Evolutionary conservation across 1,284 basidiomycete genomes (phyloP), one percentile per base, ranked within the genome.

Genomic region (Peniophora sp.): DNA sequence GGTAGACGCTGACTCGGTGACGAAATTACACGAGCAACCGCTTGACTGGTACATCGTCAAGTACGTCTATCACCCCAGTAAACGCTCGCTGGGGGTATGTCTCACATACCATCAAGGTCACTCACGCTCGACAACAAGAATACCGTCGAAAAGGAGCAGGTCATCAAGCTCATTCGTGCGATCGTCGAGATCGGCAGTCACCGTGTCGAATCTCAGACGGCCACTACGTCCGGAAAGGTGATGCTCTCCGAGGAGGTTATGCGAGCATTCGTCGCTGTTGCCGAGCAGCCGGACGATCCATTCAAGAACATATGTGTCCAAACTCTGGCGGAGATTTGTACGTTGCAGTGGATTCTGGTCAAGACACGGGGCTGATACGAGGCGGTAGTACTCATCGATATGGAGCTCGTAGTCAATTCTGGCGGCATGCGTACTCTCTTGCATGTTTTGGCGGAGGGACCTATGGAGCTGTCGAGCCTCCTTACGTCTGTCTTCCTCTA

Each of bases 241-340:
- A 84, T 83, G 23, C 65, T 88, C 48, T 84, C 87, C 0, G 87
- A 92, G 55, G 76, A 85, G 6, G 75, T 97, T 41, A 82, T 96
- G 68, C 82, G 97, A 32, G 87, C 92, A 2, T 69, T 99, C 10
- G 85, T 97, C 47, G 88, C 93, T n/a, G 81, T 96, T 3, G 92
- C 94, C 0, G 95, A 99, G 63, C 90, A 95, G 52, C 74, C 81
- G 3, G 96, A 99, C 55, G 97, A 99, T 62, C 85, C 89, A 1
- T 87, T 99, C 60, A 78, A 86, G 51, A 75, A 79, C 2, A 81
- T 96, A 47, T 92, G 86, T 52, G 76, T 98, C 37, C 86, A 97
- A 67, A 98, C 94, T 0, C 68, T 99, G 46, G 81, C 90, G 0
- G 97, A 99, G 71, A 89, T 98, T 47, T 71, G 93, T 93, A 57